Evolutionary conservation across 106 monocot species (phyloP).

Genomic region (Gastrodia elata): DNA sequence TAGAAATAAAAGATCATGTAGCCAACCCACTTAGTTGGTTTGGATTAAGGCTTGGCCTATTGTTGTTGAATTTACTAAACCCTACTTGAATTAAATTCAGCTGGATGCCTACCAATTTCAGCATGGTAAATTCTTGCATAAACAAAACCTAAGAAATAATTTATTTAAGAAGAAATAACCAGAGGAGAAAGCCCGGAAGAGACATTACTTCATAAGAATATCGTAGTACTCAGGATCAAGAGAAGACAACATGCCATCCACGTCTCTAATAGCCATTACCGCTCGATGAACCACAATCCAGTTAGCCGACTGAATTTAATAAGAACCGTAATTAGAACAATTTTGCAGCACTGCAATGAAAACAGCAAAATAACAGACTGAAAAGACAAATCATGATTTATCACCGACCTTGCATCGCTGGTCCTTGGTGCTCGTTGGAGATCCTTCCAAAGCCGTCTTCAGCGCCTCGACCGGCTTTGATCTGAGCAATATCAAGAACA

Average conservation of each 20-base stretch:
- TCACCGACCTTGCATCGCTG: conserved; percentile 78
- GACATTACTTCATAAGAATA: conserved; percentile 88
- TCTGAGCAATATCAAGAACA: conserved; percentile 19
- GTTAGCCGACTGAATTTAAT: conserved; percentile 63
- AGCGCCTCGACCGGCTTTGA: conserved; percentile 87
- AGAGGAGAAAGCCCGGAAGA: background rate
- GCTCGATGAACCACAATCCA: conserved; percentile 95
- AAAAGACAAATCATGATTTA: background rate
- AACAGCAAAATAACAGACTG: background rate
- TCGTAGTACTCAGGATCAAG: conserved; percentile 95
- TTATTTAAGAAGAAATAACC: background rate
- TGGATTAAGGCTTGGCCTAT: no score
- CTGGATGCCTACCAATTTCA: no score
- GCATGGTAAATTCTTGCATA: no score
- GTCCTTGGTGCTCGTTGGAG: conserved; percentile 68
- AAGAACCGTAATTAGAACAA: conserved; percentile 2
- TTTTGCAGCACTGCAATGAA: background rate
- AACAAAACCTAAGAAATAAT: no score
- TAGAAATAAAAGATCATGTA: no score
- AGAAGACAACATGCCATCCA: conserved; percentile 66
- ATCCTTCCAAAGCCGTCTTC: conserved; percentile 70
- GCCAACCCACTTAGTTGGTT: no score
- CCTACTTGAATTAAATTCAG: no score
- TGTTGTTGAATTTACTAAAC: no score
- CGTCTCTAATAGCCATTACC: conserved; percentile 89